phyloP scores from a whole-genome alignment of 2,329 filamentous ascomycete species.

The Aspergillus sp. region DNA sequence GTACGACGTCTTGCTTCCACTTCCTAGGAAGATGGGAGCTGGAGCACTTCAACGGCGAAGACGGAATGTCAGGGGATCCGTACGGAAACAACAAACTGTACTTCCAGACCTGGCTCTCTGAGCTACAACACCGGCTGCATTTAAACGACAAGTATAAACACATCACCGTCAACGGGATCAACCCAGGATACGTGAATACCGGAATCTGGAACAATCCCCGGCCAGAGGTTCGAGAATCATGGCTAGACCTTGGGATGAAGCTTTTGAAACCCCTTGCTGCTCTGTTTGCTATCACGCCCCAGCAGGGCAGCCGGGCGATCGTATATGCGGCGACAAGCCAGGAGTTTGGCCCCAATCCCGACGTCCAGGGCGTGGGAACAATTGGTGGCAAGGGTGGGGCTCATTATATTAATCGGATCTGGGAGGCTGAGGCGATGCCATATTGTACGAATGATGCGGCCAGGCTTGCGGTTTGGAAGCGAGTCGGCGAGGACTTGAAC shows the following conservation, averaged over 20 bases:
- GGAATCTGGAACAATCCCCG: constrained; percentile 8
- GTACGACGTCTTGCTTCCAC: constrained; percentile 7
- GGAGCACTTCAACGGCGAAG: neutral
- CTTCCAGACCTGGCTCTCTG: constrained; percentile 3
- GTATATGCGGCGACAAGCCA: neutral
- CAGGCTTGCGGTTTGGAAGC: neutral
- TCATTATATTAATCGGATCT: constrained; percentile 8
- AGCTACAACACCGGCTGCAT: neutral
- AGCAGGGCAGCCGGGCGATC: constrained; percentile 9
- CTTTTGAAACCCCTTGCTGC: neutral
- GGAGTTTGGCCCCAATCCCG: constrained; percentile 1
- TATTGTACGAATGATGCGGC: neutral
- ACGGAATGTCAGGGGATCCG: neutral
- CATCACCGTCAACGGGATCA: constrained; percentile 8
- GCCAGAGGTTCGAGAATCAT: neutral
- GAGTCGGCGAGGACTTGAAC: neutral
- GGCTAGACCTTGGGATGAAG: neutral
- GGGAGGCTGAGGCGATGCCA: constrained; percentile 1
- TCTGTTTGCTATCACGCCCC: neutral
- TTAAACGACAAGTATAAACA: neutral
- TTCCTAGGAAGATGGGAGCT: neutral
- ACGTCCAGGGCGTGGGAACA: neutral
- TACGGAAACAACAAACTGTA: constrained; percentile 10
- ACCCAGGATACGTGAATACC: constrained; percentile 5
- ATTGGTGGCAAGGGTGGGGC: neutral